These are phyloP conservation scores for Sporisorium exsertum DNA, from an alignment of 1,284 basidiomycete genomes.

Conservation along the genomic window DNA sequence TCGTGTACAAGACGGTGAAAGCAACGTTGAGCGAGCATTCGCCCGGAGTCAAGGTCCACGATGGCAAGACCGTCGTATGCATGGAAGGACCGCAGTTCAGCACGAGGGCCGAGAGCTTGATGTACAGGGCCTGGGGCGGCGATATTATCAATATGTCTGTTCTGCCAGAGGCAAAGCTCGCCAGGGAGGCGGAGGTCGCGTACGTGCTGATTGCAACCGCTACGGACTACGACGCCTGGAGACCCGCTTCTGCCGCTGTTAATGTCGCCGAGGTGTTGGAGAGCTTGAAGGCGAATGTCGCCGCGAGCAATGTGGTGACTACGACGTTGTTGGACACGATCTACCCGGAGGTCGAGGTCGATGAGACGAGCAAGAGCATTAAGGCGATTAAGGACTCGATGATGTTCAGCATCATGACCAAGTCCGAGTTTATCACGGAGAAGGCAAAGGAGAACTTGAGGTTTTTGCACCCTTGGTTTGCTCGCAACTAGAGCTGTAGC, in stretches of 20 bases:
- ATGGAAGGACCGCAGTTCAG: slow-evolving; percentile 97
- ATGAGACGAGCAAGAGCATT: slow-evolving; percentile 50
- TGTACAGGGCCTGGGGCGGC: slow-evolving; percentile 91
- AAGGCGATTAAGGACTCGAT: slow-evolving; percentile 55
- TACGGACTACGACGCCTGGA: slow-evolving; percentile 72
- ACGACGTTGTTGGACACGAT: slow-evolving; percentile 83
- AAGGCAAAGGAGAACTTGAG: slow-evolving; percentile 80
- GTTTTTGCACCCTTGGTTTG: slow-evolving; percentile 76
- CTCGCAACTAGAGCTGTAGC: slow-evolving; percentile 20
- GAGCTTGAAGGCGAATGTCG: slow-evolving; percentile 85
- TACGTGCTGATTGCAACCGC: slow-evolving; percentile 67
- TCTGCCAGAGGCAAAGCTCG: slow-evolving; percentile 93
- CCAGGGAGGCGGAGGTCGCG: slow-evolving; percentile 89
- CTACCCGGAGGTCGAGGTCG: slow-evolving; percentile 70
- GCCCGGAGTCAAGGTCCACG: slow-evolving; percentile 72
- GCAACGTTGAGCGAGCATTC: slow-evolving; percentile 36
- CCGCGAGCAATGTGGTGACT: slow-evolving; percentile 78
- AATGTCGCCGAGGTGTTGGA: slow-evolving; percentile 90
- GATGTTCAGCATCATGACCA: slow-evolving; percentile 78
- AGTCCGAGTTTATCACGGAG: slow-evolving; percentile 75
- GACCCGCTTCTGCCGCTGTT: slow-evolving; percentile 81
- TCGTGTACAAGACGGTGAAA: slow-evolving; percentile 52
- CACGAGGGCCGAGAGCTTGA: slow-evolving; percentile 91
- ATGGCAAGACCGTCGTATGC: slow-evolving; percentile 86
- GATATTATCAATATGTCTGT: slow-evolving; percentile 80